Percentiles rank a stretch among this genome's conserved stretches.
phyloP scores from a whole-genome alignment of 176 grass and related monocot species.

The Poa annua region DNA sequence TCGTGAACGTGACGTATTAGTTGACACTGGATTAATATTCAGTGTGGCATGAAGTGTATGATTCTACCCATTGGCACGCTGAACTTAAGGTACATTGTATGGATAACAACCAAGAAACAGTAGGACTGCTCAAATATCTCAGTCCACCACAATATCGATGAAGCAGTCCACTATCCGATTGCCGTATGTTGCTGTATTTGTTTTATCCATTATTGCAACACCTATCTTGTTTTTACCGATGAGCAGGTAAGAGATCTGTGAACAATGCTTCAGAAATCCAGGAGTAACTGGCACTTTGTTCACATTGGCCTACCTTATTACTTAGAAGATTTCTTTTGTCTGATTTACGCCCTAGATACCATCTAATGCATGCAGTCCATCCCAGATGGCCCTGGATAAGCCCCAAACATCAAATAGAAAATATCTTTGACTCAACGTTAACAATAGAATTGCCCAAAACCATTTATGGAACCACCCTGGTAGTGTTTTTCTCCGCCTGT shows the following conservation, averaged over 20 bases:
- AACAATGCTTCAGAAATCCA: too few relatives aligned
- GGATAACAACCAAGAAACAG: not conserved
- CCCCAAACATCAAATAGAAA: not conserved
- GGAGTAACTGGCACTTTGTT: too few relatives aligned
- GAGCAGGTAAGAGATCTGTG: too few relatives aligned
- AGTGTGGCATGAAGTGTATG: not conserved
- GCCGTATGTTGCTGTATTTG: not conserved
- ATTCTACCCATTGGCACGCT: not conserved
- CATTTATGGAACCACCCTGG: not conserved
- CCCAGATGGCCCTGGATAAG: too few relatives aligned
- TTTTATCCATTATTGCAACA: too few relatives aligned
- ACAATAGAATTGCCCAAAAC: not conserved
- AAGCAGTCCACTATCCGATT: slow-evolving; percentile 6
- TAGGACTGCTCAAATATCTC: not conserved
- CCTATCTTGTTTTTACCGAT: too few relatives aligned
- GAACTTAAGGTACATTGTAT: not conserved
- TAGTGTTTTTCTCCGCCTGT: not conserved
- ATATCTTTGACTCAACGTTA: not conserved
- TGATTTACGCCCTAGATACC: too few relatives aligned
- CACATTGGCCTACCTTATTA: too few relatives aligned
- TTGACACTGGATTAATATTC: not conserved
- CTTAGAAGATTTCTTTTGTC: too few relatives aligned
- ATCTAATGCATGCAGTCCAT: not conserved
- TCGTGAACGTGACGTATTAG: not conserved
- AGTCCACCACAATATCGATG: not conserved